These are phyloP conservation scores for Hypholoma sublateritium DNA, from an alignment of 768 basidiomycete genomes.

Conservation along the genomic window DNA sequence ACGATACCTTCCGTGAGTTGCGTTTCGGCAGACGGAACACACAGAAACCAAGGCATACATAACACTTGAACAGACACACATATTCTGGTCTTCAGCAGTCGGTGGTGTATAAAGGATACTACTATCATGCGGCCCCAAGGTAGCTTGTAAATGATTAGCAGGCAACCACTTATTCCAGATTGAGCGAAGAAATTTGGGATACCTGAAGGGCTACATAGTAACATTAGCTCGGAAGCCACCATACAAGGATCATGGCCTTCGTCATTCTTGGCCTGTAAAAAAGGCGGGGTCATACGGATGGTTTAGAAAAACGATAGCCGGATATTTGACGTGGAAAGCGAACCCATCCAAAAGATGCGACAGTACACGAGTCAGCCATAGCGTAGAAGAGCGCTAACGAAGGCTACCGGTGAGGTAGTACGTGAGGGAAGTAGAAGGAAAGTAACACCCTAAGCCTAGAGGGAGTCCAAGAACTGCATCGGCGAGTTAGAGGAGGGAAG, in stretches of 20 bases:
- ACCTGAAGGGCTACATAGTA: slow-evolving; percentile 3
- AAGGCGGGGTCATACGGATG: not conserved
- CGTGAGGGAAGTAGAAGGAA: not conserved
- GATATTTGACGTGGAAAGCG: not conserved
- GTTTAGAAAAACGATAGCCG: not conserved
- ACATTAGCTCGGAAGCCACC: slow-evolving; percentile 10
- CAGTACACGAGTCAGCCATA: not conserved
- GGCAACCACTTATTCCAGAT: not conserved
- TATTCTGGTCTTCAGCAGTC: slow-evolving; percentile 21
- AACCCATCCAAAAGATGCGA: not conserved
- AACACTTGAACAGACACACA: slow-evolving; percentile 30
- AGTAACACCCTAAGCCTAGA: not conserved
- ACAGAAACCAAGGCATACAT: slow-evolving; percentile 33
- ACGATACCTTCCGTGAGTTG: slow-evolving; percentile 5
- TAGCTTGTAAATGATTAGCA: not conserved
- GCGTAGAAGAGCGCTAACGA: not conserved
- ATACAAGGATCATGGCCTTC: slow-evolving; percentile 14
- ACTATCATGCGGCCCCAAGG: not conserved
- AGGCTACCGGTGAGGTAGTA: not conserved
- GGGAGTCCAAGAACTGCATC: not conserved
- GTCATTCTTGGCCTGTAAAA: slow-evolving; percentile 12
- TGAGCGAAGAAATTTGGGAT: not conserved
- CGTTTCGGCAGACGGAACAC: slow-evolving; percentile 30
- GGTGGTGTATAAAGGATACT: not conserved
- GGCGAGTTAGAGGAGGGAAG: too few species aligned